Evolutionary conservation across 2,329 filamentous ascomycete genomes (phyloP).

Genomic region (Venturia nashicola): DNA sequence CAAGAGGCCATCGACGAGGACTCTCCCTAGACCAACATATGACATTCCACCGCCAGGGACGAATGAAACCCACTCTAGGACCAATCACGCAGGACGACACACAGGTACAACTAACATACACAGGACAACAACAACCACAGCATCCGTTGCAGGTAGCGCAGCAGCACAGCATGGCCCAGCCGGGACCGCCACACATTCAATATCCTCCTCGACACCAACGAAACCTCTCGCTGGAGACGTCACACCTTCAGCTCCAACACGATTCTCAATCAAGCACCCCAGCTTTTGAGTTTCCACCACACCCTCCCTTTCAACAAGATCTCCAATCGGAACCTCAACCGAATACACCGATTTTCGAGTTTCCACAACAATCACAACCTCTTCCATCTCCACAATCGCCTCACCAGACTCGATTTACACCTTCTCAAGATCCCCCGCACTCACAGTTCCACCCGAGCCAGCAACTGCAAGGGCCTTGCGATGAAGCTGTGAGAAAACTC

Average conservation of each 20-base stretch:
- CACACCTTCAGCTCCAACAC: constrained; percentile 3
- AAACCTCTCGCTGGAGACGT: constrained; percentile 6
- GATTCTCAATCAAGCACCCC: constrained; percentile 3
- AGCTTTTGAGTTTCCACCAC: neutral
- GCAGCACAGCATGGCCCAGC: constrained; percentile 73
- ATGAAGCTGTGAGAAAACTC: constrained; percentile 23
- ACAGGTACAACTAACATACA: constrained; percentile 33
- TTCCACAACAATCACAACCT: constrained; percentile 6
- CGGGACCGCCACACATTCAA: constrained; percentile 33
- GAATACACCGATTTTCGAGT: neutral
- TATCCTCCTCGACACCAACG: constrained; percentile 6
- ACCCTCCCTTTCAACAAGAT: neutral
- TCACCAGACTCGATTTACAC: neutral
- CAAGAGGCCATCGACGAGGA: constrained; percentile 58
- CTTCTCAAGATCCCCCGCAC: constrained; percentile 3
- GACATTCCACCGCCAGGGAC: constrained; percentile 41
- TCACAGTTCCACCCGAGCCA: neutral
- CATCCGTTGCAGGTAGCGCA: constrained; percentile 82
- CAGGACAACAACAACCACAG: constrained; percentile 44
- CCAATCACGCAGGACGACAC: constrained; percentile 34
- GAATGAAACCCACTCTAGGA: constrained; percentile 16
- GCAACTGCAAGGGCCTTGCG: constrained; percentile 1
- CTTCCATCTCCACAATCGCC: constrained; percentile 9
- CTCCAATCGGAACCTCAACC: neutral
- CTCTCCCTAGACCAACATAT: constrained; percentile 68